phyloP scores from a whole-genome alignment of 345 rosid species.

The Eucalyptus marginata region DNA sequence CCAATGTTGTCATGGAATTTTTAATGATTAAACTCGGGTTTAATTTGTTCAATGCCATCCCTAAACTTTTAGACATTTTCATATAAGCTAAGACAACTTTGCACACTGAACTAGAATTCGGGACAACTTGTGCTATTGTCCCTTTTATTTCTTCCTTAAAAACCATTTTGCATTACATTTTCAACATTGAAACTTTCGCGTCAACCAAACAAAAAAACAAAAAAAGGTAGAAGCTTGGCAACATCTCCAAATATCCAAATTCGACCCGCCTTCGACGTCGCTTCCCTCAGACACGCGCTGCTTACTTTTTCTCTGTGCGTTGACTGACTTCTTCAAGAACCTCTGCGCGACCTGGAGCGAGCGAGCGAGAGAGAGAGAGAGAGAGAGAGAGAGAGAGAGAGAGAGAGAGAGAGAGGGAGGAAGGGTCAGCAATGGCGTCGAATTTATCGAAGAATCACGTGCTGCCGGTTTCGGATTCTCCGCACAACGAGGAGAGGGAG shows the following conservation, averaged over 20 bases:
- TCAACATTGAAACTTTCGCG: background rate
- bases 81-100: background rate
- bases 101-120: background rate
- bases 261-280: background rate
- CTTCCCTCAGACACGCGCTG: background rate
- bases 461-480: conserved; percentile 57
- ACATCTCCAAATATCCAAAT: background rate
- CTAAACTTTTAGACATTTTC: background rate
- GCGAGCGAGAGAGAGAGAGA: background rate
- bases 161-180: background rate
- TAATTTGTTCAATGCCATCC: background rate
- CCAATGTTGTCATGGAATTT: background rate
- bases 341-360: background rate
- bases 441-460: conserved; percentile 32
- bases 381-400: background rate
- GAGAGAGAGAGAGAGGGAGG: background rate
- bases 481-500: conserved; percentile 39
- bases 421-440: conserved; percentile 13
- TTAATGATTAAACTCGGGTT: background rate
- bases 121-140: background rate
- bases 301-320: background rate
- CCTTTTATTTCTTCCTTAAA: background rate
- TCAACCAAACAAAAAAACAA: background rate
- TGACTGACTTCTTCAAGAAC: background rate
- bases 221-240: background rate